Conservation (phyloP, 495 filamentous ascomycete species). For the Hypomontagnella monticulosa region DNA sequence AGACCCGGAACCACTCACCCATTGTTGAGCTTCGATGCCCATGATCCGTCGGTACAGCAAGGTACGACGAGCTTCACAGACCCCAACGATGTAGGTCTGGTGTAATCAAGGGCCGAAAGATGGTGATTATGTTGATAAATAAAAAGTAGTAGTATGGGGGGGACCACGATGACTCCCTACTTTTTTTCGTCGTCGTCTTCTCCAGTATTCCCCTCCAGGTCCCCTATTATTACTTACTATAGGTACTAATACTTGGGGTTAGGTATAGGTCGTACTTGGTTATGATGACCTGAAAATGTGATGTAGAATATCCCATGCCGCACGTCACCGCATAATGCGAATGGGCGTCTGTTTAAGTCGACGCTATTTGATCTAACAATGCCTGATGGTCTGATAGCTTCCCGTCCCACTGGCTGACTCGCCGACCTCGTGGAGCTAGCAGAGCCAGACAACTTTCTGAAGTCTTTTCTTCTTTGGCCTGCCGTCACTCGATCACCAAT, state of each 20-base stretch:
- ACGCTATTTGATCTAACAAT: conserved; percentile 27
- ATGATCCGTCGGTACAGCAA: conserved; percentile 36
- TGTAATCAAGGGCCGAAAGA: conserved; percentile 1
- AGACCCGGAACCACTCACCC: conserved; percentile 41
- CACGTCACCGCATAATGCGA: conserved; percentile 36
- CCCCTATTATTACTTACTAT: conserved; percentile 26
- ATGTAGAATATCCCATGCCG: conserved; percentile 37
- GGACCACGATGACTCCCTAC: conserved; percentile 16
- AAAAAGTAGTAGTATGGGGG: conserved; percentile 9
- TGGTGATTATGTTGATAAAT: background rate
- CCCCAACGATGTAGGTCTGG: conserved; percentile 24
- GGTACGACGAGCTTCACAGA: conserved; percentile 26
- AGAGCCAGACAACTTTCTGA: conserved; percentile 26
- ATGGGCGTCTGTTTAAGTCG: conserved; percentile 26
- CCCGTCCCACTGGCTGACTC: conserved; percentile 21
- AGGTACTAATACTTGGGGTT: conserved; percentile 1
- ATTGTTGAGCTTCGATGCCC: conserved; percentile 45
- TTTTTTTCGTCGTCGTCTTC: conserved; percentile 24
- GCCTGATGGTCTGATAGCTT: conserved; percentile 9
- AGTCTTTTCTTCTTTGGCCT: conserved; percentile 29
- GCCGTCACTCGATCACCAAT: conserved; percentile 36
- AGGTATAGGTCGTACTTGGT: background rate
- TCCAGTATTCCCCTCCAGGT: conserved; percentile 29
- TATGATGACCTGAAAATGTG: conserved; percentile 33
- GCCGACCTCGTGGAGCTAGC: conserved; percentile 28